Conservation (phyloP, 139 green algal species). For the Coelastrella sp. region DNA sequence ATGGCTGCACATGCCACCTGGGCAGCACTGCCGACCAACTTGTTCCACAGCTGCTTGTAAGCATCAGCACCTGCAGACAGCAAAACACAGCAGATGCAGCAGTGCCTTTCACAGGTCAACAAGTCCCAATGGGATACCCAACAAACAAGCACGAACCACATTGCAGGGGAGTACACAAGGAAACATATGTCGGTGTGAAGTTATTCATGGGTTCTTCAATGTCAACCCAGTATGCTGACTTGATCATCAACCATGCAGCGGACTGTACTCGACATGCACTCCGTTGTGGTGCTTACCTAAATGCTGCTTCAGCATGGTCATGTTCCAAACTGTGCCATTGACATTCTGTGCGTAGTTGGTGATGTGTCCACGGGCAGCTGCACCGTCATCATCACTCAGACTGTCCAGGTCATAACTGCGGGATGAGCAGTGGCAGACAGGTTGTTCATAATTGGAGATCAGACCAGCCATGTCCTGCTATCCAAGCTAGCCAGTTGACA, state of each 20-base stretch:
- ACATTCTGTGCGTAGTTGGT: slow-evolving; percentile 76
- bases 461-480: too few species aligned
- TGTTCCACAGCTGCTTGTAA: slow-evolving; percentile 49
- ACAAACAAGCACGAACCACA: too few species aligned
- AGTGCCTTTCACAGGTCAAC: too few species aligned
- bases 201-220: background rate
- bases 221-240: too few species aligned
- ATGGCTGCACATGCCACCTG: slow-evolving; percentile 40
- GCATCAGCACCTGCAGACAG: slow-evolving; percentile 38
- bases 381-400: slow-evolving; percentile 46
- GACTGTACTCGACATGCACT: too few species aligned
- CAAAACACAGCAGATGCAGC: background rate
- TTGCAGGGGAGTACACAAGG: too few species aligned
- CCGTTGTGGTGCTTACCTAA: slow-evolving; percentile 49
- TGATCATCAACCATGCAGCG: too few species aligned
- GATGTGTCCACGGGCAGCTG: slow-evolving; percentile 61
- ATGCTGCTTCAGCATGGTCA: slow-evolving; percentile 60
- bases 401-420: slow-evolving; percentile 46
- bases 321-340: slow-evolving; percentile 67
- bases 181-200: too few species aligned
- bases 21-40: slow-evolving; percentile 23
- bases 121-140: too few species aligned
- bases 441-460: too few species aligned
- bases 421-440: background rate
- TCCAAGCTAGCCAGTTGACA: too few species aligned